Conservation (phyloP, 805 yeast species). For the Candida sonorensis region DNA sequence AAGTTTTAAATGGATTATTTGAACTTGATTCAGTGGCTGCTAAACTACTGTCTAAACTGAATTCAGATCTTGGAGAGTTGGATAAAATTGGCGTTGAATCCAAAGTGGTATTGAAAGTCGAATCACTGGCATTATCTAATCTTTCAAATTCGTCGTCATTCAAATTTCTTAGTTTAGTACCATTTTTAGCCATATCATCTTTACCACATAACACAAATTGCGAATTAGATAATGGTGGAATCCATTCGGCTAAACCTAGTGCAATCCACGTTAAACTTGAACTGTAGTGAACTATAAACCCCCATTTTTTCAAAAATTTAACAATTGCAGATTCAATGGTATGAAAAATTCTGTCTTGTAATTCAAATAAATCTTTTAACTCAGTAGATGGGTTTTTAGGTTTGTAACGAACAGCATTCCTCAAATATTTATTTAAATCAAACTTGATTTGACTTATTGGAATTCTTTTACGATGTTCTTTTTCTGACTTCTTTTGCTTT, state of each 20-base stretch:
- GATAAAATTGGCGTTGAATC: slow-evolving; percentile 19
- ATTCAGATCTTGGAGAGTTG: slow-evolving; percentile 20
- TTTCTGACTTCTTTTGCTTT: not conserved
- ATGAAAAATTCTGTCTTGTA: slow-evolving; percentile 48
- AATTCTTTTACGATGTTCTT: slow-evolving; percentile 21
- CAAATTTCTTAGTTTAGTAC: slow-evolving; percentile 28
- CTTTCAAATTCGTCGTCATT: slow-evolving; percentile 27
- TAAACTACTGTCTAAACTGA: slow-evolving; percentile 18
- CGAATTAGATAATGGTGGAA: slow-evolving; percentile 54
- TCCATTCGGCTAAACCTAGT: slow-evolving; percentile 82
- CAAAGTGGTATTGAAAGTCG: slow-evolving; percentile 7
- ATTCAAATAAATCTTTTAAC: slow-evolving; percentile 28
- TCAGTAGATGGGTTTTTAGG: slow-evolving; percentile 25
- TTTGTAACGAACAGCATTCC: slow-evolving; percentile 32
- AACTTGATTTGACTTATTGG: slow-evolving; percentile 36
- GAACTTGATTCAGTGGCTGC: slow-evolving; percentile 5
- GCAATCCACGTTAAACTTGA: slow-evolving; percentile 86
- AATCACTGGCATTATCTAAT: slow-evolving; percentile 14
- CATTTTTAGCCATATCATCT: slow-evolving; percentile 34
- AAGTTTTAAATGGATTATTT: slow-evolving; percentile 24
- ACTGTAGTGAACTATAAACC: slow-evolving; percentile 67
- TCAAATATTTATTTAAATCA: slow-evolving; percentile 58
- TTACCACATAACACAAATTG: slow-evolving; percentile 51
- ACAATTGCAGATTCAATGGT: slow-evolving; percentile 53
- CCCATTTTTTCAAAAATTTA: slow-evolving; percentile 73